Percentiles rank a stretch among this genome's conserved stretches.
These are phyloP conservation scores for Volutella citrinella DNA, from an alignment of 2,329 filamentous ascomycete genomes.

Conservation along the genomic window DNA sequence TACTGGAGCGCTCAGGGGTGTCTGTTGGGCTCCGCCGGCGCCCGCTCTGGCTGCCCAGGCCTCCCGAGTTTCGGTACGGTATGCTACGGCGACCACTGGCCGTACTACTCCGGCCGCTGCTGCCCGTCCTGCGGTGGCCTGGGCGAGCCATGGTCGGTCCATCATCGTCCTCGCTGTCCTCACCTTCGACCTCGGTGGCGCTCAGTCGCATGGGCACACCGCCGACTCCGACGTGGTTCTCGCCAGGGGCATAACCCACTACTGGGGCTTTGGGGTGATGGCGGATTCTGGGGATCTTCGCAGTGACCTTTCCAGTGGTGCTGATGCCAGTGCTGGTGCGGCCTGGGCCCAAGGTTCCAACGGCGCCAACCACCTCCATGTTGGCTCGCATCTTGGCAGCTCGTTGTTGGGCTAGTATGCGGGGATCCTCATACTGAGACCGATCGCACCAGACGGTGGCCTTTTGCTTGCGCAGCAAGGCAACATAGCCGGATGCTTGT, in stretches of 20 bases:
- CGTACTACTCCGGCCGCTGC: conserved; percentile 71
- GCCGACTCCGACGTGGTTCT: conserved; percentile 69
- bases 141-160: conserved; percentile 42
- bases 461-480: conserved; percentile 93
- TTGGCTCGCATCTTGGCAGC: conserved; percentile 84
- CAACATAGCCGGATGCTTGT: conserved; percentile 78
- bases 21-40: conserved; percentile 51
- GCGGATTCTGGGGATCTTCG: conserved; percentile 89
- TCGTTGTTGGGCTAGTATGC: conserved; percentile 76
- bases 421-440: conserved; percentile 86
- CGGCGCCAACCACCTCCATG: conserved; percentile 70
- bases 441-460: conserved; percentile 98
- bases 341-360: conserved; percentile 47
- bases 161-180: conserved; percentile 76
- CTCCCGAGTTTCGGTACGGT: conserved; percentile 51
- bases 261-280: conserved; percentile 80
- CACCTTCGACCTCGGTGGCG: conserved; percentile 92
- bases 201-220: conserved; percentile 89
- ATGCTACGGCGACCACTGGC: conserved; percentile 49
- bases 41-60: conserved; percentile 37
- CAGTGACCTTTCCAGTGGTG: conserved; percentile 63
- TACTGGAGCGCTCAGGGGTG: conserved; percentile 54
- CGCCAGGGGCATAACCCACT: conserved; percentile 73
- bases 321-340: conserved; percentile 63
- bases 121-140: conserved; percentile 69